phyloP scores from a whole-genome alignment of 352 stramenopile genomes.

The Pythium dissotocum region DNA sequence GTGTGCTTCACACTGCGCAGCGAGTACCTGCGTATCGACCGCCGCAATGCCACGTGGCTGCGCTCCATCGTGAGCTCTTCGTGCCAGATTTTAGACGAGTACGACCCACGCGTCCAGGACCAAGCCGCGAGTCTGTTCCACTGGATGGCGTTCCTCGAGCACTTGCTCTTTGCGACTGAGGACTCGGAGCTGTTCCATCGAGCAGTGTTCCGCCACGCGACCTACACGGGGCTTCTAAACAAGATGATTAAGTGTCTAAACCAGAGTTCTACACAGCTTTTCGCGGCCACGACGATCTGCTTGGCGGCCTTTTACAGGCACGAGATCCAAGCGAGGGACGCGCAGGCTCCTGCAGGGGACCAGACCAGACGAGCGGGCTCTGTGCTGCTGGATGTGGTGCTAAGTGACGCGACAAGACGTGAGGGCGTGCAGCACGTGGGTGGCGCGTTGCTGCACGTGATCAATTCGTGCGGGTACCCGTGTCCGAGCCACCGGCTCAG shows the following conservation, averaged over 20 bases:
- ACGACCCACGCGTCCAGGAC: constrained; percentile 39
- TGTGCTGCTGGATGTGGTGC: constrained; percentile 55
- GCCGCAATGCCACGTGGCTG: constrained; percentile 41
- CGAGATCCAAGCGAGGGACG: constrained; percentile 34
- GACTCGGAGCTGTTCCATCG: constrained; percentile 32
- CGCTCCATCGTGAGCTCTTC: constrained; percentile 74
- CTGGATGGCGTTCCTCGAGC: constrained; percentile 66
- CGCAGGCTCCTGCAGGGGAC: neutral
- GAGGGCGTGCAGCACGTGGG: constrained; percentile 65
- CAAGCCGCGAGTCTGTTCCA: constrained; percentile 55
- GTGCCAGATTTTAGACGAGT: constrained; percentile 63
- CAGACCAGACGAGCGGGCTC: neutral
- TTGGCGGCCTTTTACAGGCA: constrained; percentile 59
- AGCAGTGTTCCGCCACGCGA: constrained; percentile 43
- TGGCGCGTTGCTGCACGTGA: constrained; percentile 70
- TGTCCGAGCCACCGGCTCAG: constrained; percentile 38
- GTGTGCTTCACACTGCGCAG: constrained; percentile 40
- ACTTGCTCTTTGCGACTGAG: constrained; percentile 43
- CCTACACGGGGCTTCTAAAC: constrained; percentile 62
- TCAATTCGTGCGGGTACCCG: constrained; percentile 80
- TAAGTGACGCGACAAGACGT: constrained; percentile 34
- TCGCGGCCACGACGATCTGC: constrained; percentile 60
- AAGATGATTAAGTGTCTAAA: constrained; percentile 65
- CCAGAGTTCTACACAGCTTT: constrained; percentile 60
- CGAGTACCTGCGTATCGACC: constrained; percentile 29